Evolutionary conservation across 1,284 basidiomycete species (phyloP), one percentile per base, ranked within the genome.

Genomic region (Naganishia cerealis): DNA sequence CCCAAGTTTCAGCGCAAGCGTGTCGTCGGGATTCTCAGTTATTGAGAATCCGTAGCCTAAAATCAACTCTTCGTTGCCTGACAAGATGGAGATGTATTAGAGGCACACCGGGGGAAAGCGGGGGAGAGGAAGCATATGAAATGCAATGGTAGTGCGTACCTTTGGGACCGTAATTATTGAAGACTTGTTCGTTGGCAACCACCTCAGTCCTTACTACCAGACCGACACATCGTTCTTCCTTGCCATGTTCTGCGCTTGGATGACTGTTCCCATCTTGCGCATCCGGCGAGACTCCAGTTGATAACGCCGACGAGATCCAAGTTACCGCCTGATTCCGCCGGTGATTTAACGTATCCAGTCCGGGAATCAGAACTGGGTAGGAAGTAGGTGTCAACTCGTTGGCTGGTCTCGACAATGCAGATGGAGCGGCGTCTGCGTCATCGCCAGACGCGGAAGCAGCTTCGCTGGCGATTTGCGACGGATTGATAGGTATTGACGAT

Each of bases 41-140:
- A 93, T 77, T 1, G 89, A 86, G 78, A 95, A 96, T 0, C 92
- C 92, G 75, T 94, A 95, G 2, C 89, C 90, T 3, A 95, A 84
- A 56, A 95, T 86, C 39, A 95, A 84, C 76, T 93, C 90, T 29
- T 91, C 85, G 77, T 94, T 94, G 0, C 91, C 87, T 78, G 68
- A 8, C 12, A 42, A 10, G 21, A 3, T n/a, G 36, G 13, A 13
- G 58, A 24, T 24, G 7, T 46, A 6, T 26, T 3, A 42, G 26
- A 48, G 10, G 33, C 38, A n/a, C 50, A 42, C 42, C 29, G 3
- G 24, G 7, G 8, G n/a, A 18, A 7, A 65, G 36, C n/a, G n/a
- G n/a, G n/a, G n/a, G n/a, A 2, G 26, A 56, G 50, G 29, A 33
- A 33, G 29, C 29, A 33, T 33, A 6, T 33, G 29, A 33, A 3